Evolutionary conservation across 1,284 basidiomycete species (phyloP).

Genomic region (Schizopora paradoxa): DNA sequence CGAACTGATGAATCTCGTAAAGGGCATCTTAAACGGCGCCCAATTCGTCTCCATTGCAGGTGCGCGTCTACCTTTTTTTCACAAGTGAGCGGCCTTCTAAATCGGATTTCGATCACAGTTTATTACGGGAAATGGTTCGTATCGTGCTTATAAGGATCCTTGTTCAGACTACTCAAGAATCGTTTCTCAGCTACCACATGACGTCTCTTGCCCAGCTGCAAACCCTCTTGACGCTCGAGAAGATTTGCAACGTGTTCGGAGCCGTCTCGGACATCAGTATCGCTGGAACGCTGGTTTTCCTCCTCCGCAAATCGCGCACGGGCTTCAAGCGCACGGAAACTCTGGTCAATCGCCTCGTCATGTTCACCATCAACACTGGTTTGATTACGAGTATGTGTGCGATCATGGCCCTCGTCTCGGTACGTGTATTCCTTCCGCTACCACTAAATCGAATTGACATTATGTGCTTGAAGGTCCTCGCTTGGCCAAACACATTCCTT

Average conservation of each 20-base stretch:
- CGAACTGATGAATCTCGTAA: too few relatives aligned
- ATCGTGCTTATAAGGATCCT: too few relatives aligned
- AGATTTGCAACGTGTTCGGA: conserved; percentile 9
- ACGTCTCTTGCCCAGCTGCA: not conserved
- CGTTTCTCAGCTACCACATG: not conserved
- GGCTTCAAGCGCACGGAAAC: conserved; percentile 17
- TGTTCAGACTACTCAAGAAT: not conserved
- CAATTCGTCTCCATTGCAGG: too few relatives aligned
- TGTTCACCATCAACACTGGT: conserved; percentile 18
- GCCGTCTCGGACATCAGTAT: conserved; percentile 17
- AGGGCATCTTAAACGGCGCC: too few relatives aligned
- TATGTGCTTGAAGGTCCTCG: too few relatives aligned
- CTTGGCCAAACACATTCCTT: conserved; percentile 1
- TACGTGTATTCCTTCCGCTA: too few relatives aligned
- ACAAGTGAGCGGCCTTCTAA: too few relatives aligned
- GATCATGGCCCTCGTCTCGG: conserved; percentile 10
- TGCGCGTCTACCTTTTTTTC: too few relatives aligned
- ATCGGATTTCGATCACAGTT: too few relatives aligned
- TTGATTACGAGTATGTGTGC: conserved; percentile 16
- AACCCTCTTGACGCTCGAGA: conserved; percentile 10
- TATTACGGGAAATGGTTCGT: too few relatives aligned
- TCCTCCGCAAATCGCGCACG: conserved; percentile 14
- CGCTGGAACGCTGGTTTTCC: conserved; percentile 14
- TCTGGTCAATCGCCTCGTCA: conserved; percentile 16
- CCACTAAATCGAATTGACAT: too few relatives aligned